A percentile compares a stretch with the other conserved stretches of the same genome.
Evolutionary conservation across 2,329 filamentous ascomycete genomes (phyloP).

Genomic region (Xylariaceae sp.): DNA sequence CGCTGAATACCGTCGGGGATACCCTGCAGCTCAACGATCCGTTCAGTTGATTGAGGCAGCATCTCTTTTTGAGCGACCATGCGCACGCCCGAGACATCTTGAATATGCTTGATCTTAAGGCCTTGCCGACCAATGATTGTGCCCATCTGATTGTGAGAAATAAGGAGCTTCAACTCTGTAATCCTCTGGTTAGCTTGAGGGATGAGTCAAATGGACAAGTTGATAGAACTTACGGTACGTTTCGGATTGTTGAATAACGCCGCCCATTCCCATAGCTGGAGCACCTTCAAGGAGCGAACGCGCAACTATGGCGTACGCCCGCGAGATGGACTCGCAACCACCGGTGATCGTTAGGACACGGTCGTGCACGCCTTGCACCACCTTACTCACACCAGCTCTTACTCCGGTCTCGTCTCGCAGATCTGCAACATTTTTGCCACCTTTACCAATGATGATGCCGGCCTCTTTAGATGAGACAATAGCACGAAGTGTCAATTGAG

Average conservation of each 20-base stretch:
- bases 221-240: slow-evolving; percentile 74
- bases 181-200: slow-evolving; percentile 26
- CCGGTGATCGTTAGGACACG: slow-evolving; percentile 95
- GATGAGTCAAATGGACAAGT: background rate
- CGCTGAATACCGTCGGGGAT: slow-evolving; percentile 93
- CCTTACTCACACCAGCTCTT: slow-evolving; percentile 97
- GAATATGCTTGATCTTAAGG: slow-evolving; percentile 98
- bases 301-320: slow-evolving; percentile 90
- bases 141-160: slow-evolving; percentile 99
- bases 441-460: slow-evolving; percentile 98
- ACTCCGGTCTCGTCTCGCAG: slow-evolving; percentile 96
- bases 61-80: slow-evolving; percentile 99
- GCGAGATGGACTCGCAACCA: slow-evolving; percentile 79
- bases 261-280: slow-evolving; percentile 93
- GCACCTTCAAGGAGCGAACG: slow-evolving; percentile 89
- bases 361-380: slow-evolving; percentile 95
- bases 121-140: slow-evolving; percentile 97
- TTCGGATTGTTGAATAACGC: slow-evolving; percentile 77
- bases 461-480: slow-evolving; percentile 99
- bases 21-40: slow-evolving; percentile 94
- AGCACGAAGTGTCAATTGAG: slow-evolving; percentile 88
- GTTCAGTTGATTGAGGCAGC: slow-evolving; percentile 97
- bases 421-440: slow-evolving; percentile 96
- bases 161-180: slow-evolving; percentile 90
- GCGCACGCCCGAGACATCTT: slow-evolving; percentile 91